Evolutionary conservation across 148 eudicot genomes (phyloP), one percentile per base, ranked within the genome.

Genomic region (Amaranthus palmeri): DNA sequence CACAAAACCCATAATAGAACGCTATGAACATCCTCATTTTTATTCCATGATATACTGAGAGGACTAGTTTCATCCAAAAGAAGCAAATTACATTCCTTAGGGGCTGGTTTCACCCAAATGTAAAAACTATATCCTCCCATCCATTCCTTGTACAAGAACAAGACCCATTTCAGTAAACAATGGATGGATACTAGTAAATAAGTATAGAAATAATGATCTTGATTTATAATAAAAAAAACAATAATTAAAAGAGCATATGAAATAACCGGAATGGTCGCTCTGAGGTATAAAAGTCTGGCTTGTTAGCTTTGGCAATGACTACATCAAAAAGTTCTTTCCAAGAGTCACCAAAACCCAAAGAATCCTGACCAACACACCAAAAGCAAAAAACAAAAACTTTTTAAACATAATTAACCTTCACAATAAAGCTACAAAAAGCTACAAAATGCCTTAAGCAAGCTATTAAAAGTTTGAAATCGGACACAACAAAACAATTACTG

Each of bases 241-340:
- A 25, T 25, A 25, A 25, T 25, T 25, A 17, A 15, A 64, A 55
- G 25, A 81, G 64, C 73, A 53, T 80, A 68, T 73, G 57, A 62
- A 41, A 74, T 48, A 69, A 96, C 99, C 99, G 88, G 76, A 96
- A 96, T 64, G 97, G 92, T 73, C 89, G 95, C 84, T 96, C 99
- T 45, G 99, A 96, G 25, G 86, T 92, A 77, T 96, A 96, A 79
- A 96, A 96, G 62, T 87, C 93, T 70, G 99, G 99, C 81, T 96
- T 96, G 81, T 92, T 92, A 75, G 99, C 99, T 85, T 92, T 87
- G 62, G 99, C 99, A 83, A 96, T 92, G 70, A 96, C 92, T 36
- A 96, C 99, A 85, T 96, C 99, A 85, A 96, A 96, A 68, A 96
- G 97, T 68, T 96, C 97, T 85, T 89, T 87, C 99, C 99, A 96